Conservation (phyloP, 805 yeast genomes). For the Nakazawaea wickerhamii region DNA sequence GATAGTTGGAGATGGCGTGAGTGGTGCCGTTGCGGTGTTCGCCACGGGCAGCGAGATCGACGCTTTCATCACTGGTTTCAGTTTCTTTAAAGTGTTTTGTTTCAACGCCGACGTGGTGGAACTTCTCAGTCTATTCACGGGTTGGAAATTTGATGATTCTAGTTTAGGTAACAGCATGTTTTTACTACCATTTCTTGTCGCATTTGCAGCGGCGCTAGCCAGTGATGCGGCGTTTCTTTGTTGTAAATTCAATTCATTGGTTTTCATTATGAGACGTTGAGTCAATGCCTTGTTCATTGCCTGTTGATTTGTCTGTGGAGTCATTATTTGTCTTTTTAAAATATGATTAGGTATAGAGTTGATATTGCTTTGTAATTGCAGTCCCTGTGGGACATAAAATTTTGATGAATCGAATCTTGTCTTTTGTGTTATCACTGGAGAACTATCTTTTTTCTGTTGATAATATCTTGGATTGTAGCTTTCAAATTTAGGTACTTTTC, state of each 20-base stretch:
- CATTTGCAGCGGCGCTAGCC: conserved; percentile 18
- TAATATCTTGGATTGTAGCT: conserved; percentile 48
- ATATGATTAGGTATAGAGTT: conserved; percentile 24
- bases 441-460: conserved; percentile 2
- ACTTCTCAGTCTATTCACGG: conserved; percentile 3
- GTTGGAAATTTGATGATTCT: conserved; percentile 3
- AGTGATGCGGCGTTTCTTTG: conserved; percentile 16
- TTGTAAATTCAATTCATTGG: conserved; percentile 21
- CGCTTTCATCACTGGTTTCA: not conserved
- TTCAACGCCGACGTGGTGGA: not conserved
- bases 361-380: conserved; percentile 19
- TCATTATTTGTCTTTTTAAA: conserved; percentile 25
- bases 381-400: conserved; percentile 8
- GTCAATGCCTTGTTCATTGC: conserved; percentile 29
- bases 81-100: not conserved
- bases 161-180: not conserved
- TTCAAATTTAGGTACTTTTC: conserved; percentile 60
- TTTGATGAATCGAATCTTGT: conserved; percentile 7
- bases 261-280: conserved; percentile 26
- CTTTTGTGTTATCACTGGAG: conserved; percentile 17
- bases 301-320: conserved; percentile 27
- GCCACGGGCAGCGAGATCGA: not conserved
- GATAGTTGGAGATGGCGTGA: not conserved
- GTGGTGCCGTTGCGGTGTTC: not conserved
- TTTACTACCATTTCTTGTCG: conserved; percentile 15